A percentile compares a stretch with the other conserved stretches of the same genome.
Evolutionary conservation across 345 rosid species (phyloP).

Genomic region (Erysimum cheiranthoides): DNA sequence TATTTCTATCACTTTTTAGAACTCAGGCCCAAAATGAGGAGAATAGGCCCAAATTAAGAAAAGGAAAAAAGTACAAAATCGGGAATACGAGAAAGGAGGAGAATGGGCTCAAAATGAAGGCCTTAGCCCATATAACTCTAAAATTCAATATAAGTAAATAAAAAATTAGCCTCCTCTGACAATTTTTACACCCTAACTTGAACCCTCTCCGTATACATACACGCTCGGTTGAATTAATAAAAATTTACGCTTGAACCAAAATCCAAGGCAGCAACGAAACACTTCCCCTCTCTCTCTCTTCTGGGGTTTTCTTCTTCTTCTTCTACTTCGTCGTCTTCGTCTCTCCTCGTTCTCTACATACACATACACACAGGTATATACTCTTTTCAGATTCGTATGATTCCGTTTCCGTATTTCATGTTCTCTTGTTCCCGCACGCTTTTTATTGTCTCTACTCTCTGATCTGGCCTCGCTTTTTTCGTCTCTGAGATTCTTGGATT

Average conservation of each 20-base stretch:
- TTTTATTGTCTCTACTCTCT: conserved; percentile 18
- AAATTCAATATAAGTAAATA: not conserved
- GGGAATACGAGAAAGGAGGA: too few species aligned
- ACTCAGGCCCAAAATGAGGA: too few species aligned
- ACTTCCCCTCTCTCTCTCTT: conserved; percentile 8
- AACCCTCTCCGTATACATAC: not conserved
- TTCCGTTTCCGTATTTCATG: conserved; percentile 22
- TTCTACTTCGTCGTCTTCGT: conserved; percentile 29
- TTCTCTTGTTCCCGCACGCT: not conserved
- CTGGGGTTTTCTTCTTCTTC: conserved; percentile 36
- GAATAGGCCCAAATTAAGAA: too few species aligned
- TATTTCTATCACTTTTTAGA: too few species aligned
- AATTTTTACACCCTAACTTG: conserved; percentile 14
- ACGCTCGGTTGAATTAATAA: not conserved
- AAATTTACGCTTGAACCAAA: not conserved
- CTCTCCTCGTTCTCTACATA: conserved; percentile 17
- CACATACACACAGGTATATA: conserved; percentile 21
- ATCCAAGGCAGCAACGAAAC: conserved; percentile 31
- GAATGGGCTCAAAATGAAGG: too few species aligned
- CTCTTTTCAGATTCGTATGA: conserved; percentile 28
- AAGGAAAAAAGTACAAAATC: too few species aligned
- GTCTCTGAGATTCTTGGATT: conserved; percentile 27
- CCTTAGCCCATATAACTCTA: too few species aligned
- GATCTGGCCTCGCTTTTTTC: conserved; percentile 27
- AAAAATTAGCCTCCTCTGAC: not conserved